Percentiles rank a stretch among this genome's conserved stretches.
Conservation (phyloP, 192 early-diverging fungal species). For the Mortierella antarctica region DNA sequence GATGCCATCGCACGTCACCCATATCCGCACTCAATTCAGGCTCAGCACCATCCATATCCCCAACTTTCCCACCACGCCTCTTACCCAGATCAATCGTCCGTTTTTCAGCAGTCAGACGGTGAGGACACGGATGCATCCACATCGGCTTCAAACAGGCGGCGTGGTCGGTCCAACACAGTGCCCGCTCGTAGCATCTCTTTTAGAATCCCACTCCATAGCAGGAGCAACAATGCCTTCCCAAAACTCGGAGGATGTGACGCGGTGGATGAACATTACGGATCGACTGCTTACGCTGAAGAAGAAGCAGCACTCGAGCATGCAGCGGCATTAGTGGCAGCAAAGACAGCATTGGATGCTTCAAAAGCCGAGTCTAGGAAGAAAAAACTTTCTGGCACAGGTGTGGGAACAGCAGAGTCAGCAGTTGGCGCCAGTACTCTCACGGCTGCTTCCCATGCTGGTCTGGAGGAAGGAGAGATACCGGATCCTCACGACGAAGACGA, state of each 20-base stretch:
- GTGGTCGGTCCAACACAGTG: too few relatives aligned
- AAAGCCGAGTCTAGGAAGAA: neutral
- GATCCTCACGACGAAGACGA: constrained; percentile 21
- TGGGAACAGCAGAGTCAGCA: neutral
- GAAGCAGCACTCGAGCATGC: constrained; percentile 27
- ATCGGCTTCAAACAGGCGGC: too few relatives aligned
- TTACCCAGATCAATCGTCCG: neutral
- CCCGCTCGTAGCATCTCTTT: too few relatives aligned
- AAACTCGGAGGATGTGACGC: neutral
- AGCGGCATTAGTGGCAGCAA: constrained; percentile 14
- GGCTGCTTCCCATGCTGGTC: neutral
- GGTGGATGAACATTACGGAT: constrained; percentile 13
- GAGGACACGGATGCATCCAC: neutral
- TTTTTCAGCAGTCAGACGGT: neutral
- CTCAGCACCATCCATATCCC: neutral
- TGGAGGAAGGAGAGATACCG: constrained; percentile 5
- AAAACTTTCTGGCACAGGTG: too few relatives aligned
- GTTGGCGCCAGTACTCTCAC: neutral
- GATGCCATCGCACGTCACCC: constrained; percentile 52
- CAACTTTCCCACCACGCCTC: neutral
- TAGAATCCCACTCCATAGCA: too few relatives aligned
- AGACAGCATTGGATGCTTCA: too few relatives aligned
- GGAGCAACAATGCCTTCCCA: too few relatives aligned
- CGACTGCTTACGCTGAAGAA: constrained; percentile 30
- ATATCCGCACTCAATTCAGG: neutral